phyloP scores from a whole-genome alignment of 73 alveolate species.

The Paramecium tetraurelia region DNA sequence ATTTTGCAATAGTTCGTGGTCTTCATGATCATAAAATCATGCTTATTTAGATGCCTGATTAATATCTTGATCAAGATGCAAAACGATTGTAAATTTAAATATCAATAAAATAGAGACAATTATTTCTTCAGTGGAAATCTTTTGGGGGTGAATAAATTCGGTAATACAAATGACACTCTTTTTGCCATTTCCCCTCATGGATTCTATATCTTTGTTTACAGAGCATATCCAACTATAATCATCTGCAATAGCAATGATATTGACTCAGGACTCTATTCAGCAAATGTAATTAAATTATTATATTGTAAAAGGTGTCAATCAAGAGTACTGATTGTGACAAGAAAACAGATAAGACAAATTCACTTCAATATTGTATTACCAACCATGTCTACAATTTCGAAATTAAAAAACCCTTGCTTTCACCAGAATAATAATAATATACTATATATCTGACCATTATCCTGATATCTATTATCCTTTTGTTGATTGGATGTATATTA shows the following conservation, averaged over 20 bases:
- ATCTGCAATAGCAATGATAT: background rate
- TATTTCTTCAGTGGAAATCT: slow-evolving; percentile 31
- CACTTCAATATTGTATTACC: background rate
- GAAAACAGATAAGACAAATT: background rate
- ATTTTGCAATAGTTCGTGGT: background rate
- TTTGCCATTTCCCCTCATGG: background rate
- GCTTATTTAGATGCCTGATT: background rate
- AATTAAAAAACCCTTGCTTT: background rate
- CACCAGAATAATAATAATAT: background rate
- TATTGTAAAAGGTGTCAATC: background rate
- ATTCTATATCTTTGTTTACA: background rate
- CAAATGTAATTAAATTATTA: background rate
- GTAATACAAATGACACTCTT: background rate
- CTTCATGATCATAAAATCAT: slow-evolving; percentile 26
- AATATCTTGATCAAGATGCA: background rate
- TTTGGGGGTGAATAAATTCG: background rate
- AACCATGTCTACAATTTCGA: background rate
- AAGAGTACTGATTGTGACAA: background rate
- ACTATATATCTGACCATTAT: background rate
- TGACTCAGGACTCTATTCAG: background rate
- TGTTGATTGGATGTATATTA: background rate
- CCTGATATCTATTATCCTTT: background rate
- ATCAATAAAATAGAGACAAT: background rate
- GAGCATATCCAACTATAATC: background rate
- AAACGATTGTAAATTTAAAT: background rate